A percentile compares a stretch with the other conserved stretches of the same genome.
Conservation (phyloP, 495 filamentous ascomycete species). For the Aspergillus funiculosus region DNA sequence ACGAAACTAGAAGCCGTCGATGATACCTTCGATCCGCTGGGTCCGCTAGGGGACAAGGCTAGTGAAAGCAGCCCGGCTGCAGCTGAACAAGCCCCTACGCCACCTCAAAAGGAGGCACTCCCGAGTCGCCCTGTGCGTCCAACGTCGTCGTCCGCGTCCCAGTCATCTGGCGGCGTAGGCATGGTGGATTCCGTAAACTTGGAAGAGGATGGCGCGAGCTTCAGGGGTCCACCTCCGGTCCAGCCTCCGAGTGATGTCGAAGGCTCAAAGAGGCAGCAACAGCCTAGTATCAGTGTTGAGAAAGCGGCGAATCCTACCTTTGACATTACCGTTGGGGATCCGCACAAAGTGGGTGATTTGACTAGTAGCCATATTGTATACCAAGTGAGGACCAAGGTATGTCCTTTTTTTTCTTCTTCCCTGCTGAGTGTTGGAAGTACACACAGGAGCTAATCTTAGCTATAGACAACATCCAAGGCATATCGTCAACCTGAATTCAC, state of each 20-base stretch:
- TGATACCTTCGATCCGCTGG: constrained; percentile 87
- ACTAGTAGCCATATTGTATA: constrained; percentile 98
- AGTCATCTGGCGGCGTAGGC: constrained; percentile 41
- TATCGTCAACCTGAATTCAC: constrained; percentile 87
- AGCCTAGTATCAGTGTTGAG: constrained; percentile 80
- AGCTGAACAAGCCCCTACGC: constrained; percentile 69
- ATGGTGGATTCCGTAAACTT: constrained; percentile 58
- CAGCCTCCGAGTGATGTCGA: constrained; percentile 51
- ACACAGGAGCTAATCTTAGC: constrained; percentile 17
- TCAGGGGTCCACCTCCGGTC: constrained; percentile 67
- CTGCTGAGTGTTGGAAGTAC: neutral
- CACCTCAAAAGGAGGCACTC: constrained; percentile 79
- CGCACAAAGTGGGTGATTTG: constrained; percentile 94
- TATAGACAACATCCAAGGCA: constrained; percentile 87
- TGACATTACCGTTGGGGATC: constrained; percentile 90
- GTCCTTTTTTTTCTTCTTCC: neutral
- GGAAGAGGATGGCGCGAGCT: constrained; percentile 57
- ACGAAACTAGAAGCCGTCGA: constrained; percentile 84
- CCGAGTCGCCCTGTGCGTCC: constrained; percentile 53
- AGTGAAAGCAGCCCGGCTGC: constrained; percentile 34
- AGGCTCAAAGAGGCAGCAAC: constrained; percentile 52
- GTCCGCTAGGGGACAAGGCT: constrained; percentile 65
- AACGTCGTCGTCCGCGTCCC: constrained; percentile 43
- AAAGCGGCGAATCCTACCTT: constrained; percentile 88
- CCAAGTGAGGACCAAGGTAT: constrained; percentile 86